Evolutionary conservation across 2,329 filamentous ascomycete species (phyloP).

Genomic region (Colletotrichum magnum): DNA sequence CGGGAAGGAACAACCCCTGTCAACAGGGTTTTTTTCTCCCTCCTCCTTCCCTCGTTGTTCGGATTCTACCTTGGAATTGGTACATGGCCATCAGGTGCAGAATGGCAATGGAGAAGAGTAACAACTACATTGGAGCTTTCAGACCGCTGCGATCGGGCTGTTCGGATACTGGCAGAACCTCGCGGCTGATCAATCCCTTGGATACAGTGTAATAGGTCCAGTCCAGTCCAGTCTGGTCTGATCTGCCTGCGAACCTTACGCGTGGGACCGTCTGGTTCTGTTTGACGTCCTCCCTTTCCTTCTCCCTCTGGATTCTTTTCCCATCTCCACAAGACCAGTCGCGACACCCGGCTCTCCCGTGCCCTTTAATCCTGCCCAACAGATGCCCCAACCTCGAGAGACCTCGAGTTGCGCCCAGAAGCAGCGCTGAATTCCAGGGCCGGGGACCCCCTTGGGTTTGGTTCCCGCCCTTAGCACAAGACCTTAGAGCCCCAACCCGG

Average conservation of each 20-base stretch:
- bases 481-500: constrained; percentile 4
- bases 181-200: not conserved
- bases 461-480: constrained; percentile 16
- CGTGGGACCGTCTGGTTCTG: constrained; percentile 6
- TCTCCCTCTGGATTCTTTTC: constrained; percentile 40
- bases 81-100: too few relatives aligned
- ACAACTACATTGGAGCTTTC: too few relatives aligned
- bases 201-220: too few relatives aligned
- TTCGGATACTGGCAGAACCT: constrained; percentile 23
- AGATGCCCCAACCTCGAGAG: constrained; percentile 22
- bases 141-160: too few relatives aligned
- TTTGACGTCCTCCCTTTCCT: constrained; percentile 29
- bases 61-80: too few relatives aligned
- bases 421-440: constrained; percentile 29
- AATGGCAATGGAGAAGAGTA: not conserved
- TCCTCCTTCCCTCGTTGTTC: not conserved
- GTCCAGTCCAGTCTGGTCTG: constrained; percentile 12
- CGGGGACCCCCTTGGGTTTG: constrained; percentile 18
- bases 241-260: not conserved
- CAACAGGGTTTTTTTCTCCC: not conserved
- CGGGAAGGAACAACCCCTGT: constrained; percentile 26
- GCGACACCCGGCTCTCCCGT: constrained; percentile 24
- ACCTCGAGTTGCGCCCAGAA: constrained; percentile 33
- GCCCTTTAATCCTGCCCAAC: constrained; percentile 40
- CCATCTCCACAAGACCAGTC: constrained; percentile 12